phyloP scores from a whole-genome alignment of 345 rosid genomes.

The Boechera stricta region DNA sequence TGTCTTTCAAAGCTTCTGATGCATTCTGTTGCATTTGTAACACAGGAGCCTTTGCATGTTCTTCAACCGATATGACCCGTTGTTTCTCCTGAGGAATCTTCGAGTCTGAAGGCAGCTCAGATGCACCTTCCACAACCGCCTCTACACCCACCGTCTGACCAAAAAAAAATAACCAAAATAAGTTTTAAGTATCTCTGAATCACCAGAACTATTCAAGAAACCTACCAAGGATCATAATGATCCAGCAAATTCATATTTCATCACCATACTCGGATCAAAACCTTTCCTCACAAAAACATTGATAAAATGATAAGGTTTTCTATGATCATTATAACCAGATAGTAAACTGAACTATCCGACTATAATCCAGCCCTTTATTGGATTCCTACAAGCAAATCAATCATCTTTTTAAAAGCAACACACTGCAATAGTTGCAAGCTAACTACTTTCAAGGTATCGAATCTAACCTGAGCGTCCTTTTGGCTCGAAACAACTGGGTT shows the following conservation, averaged over 20 bases:
- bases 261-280: neutral
- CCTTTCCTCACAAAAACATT: conserved; percentile 10
- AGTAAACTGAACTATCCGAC: neutral
- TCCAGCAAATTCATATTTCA: neutral
- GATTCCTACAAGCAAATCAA: conserved; percentile 20
- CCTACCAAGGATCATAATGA: conserved; percentile 14
- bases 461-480: conserved; percentile 35
- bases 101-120: conserved; percentile 26
- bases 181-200: neutral
- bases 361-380: neutral
- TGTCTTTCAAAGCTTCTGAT: conserved; percentile 47
- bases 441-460: conserved; percentile 1
- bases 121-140: conserved; percentile 6
- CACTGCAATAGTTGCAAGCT: neutral
- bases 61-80: conserved; percentile 18
- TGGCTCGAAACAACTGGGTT: conserved; percentile 44
- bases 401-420: neutral
- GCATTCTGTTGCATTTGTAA: conserved; percentile 51
- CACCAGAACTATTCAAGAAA: conserved; percentile 4
- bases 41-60: conserved; percentile 8
- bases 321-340: conserved; percentile 3
- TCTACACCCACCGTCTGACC: conserved; percentile 25
- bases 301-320: conserved; percentile 1
- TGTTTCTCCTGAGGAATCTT: conserved; percentile 39
- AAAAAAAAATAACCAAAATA: neutral